Evolutionary conservation across 371 early-diverging fungal species (phyloP).

Genomic region (Mucor lusitanicus): DNA sequence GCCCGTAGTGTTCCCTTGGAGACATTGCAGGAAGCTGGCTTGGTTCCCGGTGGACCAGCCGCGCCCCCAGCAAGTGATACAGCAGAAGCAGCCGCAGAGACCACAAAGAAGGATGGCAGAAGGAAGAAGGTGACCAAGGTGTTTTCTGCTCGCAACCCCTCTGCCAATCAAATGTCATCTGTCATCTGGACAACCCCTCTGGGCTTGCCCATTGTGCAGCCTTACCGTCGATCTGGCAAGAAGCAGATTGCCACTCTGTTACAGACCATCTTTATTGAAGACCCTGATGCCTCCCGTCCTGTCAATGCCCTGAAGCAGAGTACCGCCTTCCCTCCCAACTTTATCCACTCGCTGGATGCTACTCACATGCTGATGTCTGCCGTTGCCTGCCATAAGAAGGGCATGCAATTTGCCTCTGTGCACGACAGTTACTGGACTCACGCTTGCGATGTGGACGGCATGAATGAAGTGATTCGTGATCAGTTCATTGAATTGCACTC

Average conservation of each 20-base stretch:
- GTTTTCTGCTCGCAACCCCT: constrained; percentile 52
- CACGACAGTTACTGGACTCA: constrained; percentile 99
- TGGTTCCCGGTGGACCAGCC: constrained; percentile 12
- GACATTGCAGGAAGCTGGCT: constrained; percentile 52
- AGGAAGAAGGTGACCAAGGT: constrained; percentile 19
- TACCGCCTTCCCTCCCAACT: constrained; percentile 98
- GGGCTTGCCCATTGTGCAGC: constrained; percentile 94
- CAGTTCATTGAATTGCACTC: constrained; percentile 90
- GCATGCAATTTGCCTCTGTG: constrained; percentile 91
- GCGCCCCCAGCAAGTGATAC: neutral
- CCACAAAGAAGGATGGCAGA: neutral
- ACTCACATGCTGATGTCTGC: constrained; percentile 97
- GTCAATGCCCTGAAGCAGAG: constrained; percentile 92
- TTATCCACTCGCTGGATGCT: constrained; percentile 97
- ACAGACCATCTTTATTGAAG: constrained; percentile 79
- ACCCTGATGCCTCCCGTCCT: constrained; percentile 72
- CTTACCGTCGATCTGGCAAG: constrained; percentile 80
- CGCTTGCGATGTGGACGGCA: constrained; percentile 85
- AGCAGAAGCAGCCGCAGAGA: neutral
- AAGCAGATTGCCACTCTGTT: constrained; percentile 73
- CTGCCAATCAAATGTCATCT: constrained; percentile 74
- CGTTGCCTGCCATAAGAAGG: constrained; percentile 77
- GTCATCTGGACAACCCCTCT: constrained; percentile 98
- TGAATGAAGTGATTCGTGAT: constrained; percentile 87
- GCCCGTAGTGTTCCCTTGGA: constrained; percentile 77